Conservation (phyloP, 2,329 filamentous ascomycete species). For the Alternaria arbusti region DNA sequence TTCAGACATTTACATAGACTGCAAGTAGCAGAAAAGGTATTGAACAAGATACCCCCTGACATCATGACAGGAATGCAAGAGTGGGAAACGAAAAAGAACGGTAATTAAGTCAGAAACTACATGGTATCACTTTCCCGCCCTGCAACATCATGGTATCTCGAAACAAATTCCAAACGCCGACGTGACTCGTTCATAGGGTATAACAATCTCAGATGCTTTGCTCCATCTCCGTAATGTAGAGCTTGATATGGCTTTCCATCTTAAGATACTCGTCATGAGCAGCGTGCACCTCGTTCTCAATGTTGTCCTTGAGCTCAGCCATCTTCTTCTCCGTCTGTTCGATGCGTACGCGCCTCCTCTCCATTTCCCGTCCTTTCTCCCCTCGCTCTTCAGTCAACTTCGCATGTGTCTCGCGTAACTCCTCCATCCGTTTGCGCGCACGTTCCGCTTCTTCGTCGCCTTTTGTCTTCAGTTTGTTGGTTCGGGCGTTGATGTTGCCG, state of each 20-base stretch:
- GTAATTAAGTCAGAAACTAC: slow-evolving; percentile 3
- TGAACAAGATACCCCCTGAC: not conserved
- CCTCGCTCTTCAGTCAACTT: slow-evolving; percentile 82
- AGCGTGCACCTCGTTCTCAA: slow-evolving; percentile 89
- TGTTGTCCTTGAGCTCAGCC: slow-evolving; percentile 96
- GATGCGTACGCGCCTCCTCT: slow-evolving; percentile 88
- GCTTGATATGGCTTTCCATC: slow-evolving; percentile 94
- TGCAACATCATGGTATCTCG: slow-evolving; percentile 4
- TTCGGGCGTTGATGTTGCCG: slow-evolving; percentile 83
- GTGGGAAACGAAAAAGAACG: not conserved
- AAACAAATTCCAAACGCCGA: slow-evolving; percentile 12
- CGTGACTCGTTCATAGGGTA: slow-evolving; percentile 3
- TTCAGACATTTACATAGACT: not conserved
- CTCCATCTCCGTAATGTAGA: slow-evolving; percentile 99
- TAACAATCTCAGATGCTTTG: slow-evolving; percentile 62
- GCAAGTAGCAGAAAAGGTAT: not conserved
- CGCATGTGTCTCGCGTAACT: slow-evolving; percentile 79
- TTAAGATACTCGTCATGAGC: slow-evolving; percentile 96
- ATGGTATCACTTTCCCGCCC: slow-evolving; percentile 10
- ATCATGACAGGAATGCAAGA: not conserved
- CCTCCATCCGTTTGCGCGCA: slow-evolving; percentile 89
- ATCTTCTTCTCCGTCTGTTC: slow-evolving; percentile 99
- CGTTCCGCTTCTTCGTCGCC: slow-evolving; percentile 80
- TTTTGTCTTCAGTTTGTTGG: slow-evolving; percentile 80
- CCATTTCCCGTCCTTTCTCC: slow-evolving; percentile 90